Base-by-base conservation (phyloP, 345 rosid genomes). In the Iberis pinnata region DNA sequence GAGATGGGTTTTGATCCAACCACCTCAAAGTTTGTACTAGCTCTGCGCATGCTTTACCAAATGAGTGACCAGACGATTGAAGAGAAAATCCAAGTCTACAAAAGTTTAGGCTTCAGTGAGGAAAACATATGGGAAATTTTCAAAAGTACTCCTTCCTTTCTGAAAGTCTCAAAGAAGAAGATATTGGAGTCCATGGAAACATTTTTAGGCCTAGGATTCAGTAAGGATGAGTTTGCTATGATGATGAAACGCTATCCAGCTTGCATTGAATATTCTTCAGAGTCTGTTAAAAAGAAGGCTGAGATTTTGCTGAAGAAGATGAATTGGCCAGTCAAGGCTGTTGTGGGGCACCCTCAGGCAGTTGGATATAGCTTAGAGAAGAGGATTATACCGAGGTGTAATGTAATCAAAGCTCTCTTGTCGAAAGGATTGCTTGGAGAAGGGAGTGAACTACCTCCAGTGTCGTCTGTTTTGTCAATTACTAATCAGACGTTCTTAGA, bases 351-450 rank as follows among this genome's bases (percentile, higher is more conserved):
- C 11, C 76, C 72, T 10, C 8, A 6, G 2, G 42, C 60, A 17
- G 2, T 76, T 9, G 15, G 3, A 12, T 45, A 8, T 18, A 73
- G 63, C 22, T 4, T 76, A 60, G 53, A 73, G 66, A 58, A 56
- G 65, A 65, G 64, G 48, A 66, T 15, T 39, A 5, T 76, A 0
- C 80, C 77, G 7, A 68, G 71, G 69, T 65, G 70, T 55, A 58
- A 47, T 0, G 60, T 76, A 7, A 46, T 56, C 40, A 47, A 16
- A 63, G 56, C 56, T 33, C 63, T 72, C 47, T 11, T 56, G 50
- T 31, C 52, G 5, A 69, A 65, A 53, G 72, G 74, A 10, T 19
- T 58, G 19, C 31, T 52, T 0, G 35, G 26, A 11, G n/a, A n/a
- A n/a, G n/a, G n/a, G n/a, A 58, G 19, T 12, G 38, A 35, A 50